Evolutionary conservation across 2,329 filamentous ascomycete species (phyloP).

Genomic region (Diaporthe sp.): DNA sequence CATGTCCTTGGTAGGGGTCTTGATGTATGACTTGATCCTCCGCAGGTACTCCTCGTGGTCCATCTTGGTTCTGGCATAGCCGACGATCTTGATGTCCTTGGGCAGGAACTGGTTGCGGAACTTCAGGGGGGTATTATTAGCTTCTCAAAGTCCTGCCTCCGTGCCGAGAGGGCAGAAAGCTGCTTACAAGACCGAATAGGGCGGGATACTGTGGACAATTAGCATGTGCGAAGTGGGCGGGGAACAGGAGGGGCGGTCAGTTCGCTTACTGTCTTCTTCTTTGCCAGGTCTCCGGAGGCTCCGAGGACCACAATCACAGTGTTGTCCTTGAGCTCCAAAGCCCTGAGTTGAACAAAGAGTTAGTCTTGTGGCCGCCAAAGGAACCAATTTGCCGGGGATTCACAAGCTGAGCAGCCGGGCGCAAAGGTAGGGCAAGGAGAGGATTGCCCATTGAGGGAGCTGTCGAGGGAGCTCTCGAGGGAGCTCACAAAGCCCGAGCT

Average conservation of each 20-base stretch:
- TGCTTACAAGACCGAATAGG: constrained; percentile 93
- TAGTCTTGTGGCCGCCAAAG: constrained; percentile 51
- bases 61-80: constrained; percentile 99
- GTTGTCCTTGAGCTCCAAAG: constrained; percentile 97
- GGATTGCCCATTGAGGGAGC: background rate
- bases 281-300: constrained; percentile 96
- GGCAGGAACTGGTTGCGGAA: constrained; percentile 99
- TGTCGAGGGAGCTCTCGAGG: constrained; percentile 22
- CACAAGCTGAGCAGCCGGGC: background rate
- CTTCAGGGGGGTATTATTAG: constrained; percentile 61
- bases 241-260: constrained; percentile 40
- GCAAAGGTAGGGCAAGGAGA: background rate
- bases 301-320: constrained; percentile 97
- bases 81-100: constrained; percentile 95
- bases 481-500: constrained; percentile 18
- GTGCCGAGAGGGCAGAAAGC: constrained; percentile 28
- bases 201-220: constrained; percentile 82
- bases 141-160: constrained; percentile 23
- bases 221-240: constrained; percentile 43
- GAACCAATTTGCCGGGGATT: background rate
- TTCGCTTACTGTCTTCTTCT: constrained; percentile 94
- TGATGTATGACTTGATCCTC: constrained; percentile 97
- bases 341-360: constrained; percentile 65
- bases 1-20: constrained; percentile 96
- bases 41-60: constrained; percentile 95